These are phyloP conservation scores for Epichloe amarillans DNA, from an alignment of 2,329 filamentous ascomycete species.

Conservation along the genomic window DNA sequence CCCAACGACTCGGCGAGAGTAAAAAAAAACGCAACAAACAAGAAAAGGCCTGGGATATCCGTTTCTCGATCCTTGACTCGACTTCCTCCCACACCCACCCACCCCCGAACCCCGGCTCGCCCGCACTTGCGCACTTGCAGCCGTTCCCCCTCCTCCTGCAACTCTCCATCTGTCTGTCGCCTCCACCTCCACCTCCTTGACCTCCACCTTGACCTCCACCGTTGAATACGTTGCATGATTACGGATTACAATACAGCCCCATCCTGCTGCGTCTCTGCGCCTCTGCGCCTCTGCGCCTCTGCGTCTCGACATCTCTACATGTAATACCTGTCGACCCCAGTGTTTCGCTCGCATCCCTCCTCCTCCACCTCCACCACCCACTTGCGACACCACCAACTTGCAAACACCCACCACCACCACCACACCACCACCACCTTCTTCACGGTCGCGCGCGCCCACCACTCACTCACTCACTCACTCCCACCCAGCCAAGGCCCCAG, in stretches of 20 bases:
- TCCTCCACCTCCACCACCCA: conserved; percentile 10
- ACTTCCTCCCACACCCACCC: background rate
- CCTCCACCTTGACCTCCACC: background rate
- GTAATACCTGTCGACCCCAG: conserved; percentile 2
- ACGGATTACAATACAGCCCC: background rate
- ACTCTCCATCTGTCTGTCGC: conserved; percentile 2
- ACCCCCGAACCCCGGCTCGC: background rate
- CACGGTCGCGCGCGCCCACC: conserved; percentile 9
- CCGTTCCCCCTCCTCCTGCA: conserved; percentile 6
- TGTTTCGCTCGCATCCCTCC: conserved; percentile 9
- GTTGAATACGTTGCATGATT: background rate
- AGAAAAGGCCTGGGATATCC: background rate
- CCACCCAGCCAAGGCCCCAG: conserved; percentile 9
- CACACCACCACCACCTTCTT: background rate
- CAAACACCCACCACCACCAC: conserved; percentile 4
- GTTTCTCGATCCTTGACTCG: background rate
- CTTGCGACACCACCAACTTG: conserved; percentile 4
- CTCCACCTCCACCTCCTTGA: conserved; percentile 1
- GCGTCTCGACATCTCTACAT: background rate
- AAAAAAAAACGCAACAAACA: background rate
- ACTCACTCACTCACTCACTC: background rate
- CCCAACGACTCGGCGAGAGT: background rate
- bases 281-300: background rate
- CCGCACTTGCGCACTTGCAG: conserved; percentile 6
- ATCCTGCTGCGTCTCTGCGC: background rate